These are phyloP conservation scores for Ogataea polymorpha DNA, from an alignment of 805 yeast species.

Conservation along the genomic window DNA sequence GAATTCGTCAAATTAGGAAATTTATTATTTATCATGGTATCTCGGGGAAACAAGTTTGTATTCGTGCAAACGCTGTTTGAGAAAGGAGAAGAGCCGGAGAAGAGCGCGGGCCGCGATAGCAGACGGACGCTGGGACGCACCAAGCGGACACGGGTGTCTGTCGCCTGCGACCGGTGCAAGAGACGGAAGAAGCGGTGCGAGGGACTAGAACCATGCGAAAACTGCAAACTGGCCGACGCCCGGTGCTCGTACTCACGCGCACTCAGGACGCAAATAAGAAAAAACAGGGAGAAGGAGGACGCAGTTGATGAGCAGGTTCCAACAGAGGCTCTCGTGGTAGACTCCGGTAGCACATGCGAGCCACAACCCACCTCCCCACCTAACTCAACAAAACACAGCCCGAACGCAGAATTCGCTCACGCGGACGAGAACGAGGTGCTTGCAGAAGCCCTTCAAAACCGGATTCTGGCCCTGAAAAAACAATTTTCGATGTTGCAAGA, in stretches of 20 bases:
- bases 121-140: background rate
- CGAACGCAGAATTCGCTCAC: background rate
- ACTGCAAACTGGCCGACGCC: conserved; percentile 7
- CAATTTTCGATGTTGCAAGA: conserved; percentile 2
- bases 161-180: conserved; percentile 18
- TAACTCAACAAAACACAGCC: too few relatives aligned
- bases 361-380: too few relatives aligned
- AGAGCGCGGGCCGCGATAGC: background rate
- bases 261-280: background rate
- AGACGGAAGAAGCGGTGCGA: conserved; percentile 18
- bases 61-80: conserved; percentile 12
- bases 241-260: conserved; percentile 1
- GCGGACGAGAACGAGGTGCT: background rate
- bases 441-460: background rate
- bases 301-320: too few relatives aligned
- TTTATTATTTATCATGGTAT: conserved; percentile 1
- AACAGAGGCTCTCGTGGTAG: too few relatives aligned
- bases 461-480: background rate
- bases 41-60: conserved; percentile 6
- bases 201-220: conserved; percentile 11
- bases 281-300: too few relatives aligned
- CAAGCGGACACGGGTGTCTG: conserved; percentile 1
- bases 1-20: background rate
- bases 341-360: too few relatives aligned
- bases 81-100: background rate